Conservation (phyloP, 345 rosid species). For the Euphorbia pulcherrima region DNA sequence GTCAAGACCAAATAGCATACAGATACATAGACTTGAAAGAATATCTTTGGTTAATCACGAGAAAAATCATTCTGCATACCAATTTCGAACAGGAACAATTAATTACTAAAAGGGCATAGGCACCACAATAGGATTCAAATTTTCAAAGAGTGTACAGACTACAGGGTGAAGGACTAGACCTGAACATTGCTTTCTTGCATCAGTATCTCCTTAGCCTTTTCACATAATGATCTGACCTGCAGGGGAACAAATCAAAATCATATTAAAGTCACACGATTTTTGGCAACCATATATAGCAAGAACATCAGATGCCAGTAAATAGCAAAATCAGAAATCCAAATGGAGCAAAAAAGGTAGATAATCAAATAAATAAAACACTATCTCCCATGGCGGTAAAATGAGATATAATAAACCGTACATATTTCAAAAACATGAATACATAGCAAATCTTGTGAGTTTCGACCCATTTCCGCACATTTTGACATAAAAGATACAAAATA, state of each 20-base stretch:
- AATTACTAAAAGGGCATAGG: not conserved
- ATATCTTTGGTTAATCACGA: not conserved
- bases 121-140: not conserved
- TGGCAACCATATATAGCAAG: not conserved
- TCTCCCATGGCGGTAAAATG: not conserved
- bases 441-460: not conserved
- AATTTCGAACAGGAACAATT: not conserved
- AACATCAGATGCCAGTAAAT: not conserved
- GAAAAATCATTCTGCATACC: not conserved
- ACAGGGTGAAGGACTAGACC: constrained; percentile 32
- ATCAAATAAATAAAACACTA: not conserved
- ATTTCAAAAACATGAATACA: not conserved
- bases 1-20: not conserved
- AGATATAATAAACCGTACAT: not conserved
- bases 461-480: not conserved
- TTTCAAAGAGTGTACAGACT: not conserved
- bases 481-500: not conserved
- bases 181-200: constrained; percentile 99
- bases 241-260: constrained; percentile 1
- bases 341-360: not conserved
- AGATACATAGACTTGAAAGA: not conserved
- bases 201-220: constrained; percentile 92
- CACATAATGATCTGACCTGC: constrained; percentile 88
- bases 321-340: not conserved
- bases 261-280: too few species aligned